Percentiles rank a stretch among this genome's conserved stretches.
These are phyloP conservation scores for Hyaloscypha finlandica DNA, from an alignment of 495 filamentous ascomycete species.

Conservation along the genomic window DNA sequence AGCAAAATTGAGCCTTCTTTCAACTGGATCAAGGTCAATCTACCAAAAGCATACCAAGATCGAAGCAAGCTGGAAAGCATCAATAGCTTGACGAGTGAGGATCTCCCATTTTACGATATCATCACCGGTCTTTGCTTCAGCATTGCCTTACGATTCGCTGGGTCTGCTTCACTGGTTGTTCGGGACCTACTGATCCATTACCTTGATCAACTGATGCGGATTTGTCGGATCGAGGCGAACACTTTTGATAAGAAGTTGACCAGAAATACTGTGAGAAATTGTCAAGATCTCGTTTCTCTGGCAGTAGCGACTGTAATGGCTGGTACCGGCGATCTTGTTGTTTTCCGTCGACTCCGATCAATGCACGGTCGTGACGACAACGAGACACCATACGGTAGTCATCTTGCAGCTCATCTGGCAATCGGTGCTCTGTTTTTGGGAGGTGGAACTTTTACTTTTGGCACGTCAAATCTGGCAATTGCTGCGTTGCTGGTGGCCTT, in stretches of 20 bases:
- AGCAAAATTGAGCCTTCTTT: slow-evolving; percentile 69
- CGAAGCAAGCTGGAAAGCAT: slow-evolving; percentile 55
- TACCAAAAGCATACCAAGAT: slow-evolving; percentile 67
- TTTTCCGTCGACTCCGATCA: slow-evolving; percentile 86
- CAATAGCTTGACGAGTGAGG: slow-evolving; percentile 63
- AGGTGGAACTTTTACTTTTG: slow-evolving; percentile 87
- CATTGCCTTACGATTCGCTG: slow-evolving; percentile 82
- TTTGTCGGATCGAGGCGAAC: slow-evolving; percentile 63
- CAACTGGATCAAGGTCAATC: slow-evolving; percentile 71
- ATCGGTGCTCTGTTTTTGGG: slow-evolving; percentile 90
- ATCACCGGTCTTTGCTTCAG: slow-evolving; percentile 84
- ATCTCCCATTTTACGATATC: slow-evolving; percentile 93
- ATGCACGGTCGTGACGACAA: slow-evolving; percentile 86
- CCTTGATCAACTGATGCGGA: slow-evolving; percentile 82
- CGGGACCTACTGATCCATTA: slow-evolving; percentile 82
- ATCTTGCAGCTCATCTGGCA: slow-evolving; percentile 89
- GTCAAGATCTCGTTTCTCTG: slow-evolving; percentile 81
- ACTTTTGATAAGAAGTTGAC: slow-evolving; percentile 83
- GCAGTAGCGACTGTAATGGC: slow-evolving; percentile 90
- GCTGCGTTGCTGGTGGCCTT: slow-evolving; percentile 88
- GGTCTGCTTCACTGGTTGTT: slow-evolving; percentile 70
- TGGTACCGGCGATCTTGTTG: slow-evolving; percentile 83
- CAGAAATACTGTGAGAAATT: slow-evolving; percentile 81
- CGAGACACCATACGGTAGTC: slow-evolving; percentile 88
- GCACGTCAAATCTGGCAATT: slow-evolving; percentile 83